Evolutionary conservation across 2,329 filamentous ascomycete genomes (phyloP).

Genomic region (Fusarium burgessii): DNA sequence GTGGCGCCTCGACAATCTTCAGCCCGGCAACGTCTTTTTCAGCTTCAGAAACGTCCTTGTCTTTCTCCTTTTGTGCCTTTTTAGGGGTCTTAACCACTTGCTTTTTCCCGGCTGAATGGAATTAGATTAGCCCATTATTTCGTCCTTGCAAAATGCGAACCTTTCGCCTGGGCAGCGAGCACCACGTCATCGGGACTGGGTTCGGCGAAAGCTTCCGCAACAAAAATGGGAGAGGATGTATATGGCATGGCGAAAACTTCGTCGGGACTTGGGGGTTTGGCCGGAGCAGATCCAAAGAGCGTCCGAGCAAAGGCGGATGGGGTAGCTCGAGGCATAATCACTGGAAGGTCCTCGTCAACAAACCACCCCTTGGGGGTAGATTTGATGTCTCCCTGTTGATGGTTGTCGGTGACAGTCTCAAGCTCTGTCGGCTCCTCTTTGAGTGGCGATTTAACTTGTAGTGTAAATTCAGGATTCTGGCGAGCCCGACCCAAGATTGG

Average conservation of each 20-base stretch:
- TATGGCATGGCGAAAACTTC: conserved; percentile 61
- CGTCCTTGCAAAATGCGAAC: conserved; percentile 73
- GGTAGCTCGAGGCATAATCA: conserved; percentile 29
- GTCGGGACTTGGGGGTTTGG: conserved; percentile 48
- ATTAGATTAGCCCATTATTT: conserved; percentile 66
- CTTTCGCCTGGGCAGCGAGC: conserved; percentile 87
- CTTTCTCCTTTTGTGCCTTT: conserved; percentile 58
- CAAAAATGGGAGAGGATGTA: conserved; percentile 60
- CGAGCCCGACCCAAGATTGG: conserved; percentile 37
- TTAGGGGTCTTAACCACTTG: conserved; percentile 55
- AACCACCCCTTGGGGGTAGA: background rate
- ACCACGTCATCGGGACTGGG: conserved; percentile 95
- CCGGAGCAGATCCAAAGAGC: conserved; percentile 61
- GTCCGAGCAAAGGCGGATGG: conserved; percentile 70
- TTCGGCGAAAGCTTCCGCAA: conserved; percentile 77
- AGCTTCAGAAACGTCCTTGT: conserved; percentile 46
- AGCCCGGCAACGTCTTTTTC: conserved; percentile 50
- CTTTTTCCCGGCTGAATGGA: conserved; percentile 65
- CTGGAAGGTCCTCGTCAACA: conserved; percentile 3
- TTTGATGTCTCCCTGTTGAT: background rate
- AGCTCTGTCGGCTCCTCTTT: conserved; percentile 1
- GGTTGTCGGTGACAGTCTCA: background rate
- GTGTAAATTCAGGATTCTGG: conserved; percentile 20
- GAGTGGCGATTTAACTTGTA: background rate
- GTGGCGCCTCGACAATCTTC: conserved; percentile 64